These are phyloP conservation scores for Sanghuangporus sanghuang DNA, from an alignment of 1,284 basidiomycete species.

Conservation along the genomic window DNA sequence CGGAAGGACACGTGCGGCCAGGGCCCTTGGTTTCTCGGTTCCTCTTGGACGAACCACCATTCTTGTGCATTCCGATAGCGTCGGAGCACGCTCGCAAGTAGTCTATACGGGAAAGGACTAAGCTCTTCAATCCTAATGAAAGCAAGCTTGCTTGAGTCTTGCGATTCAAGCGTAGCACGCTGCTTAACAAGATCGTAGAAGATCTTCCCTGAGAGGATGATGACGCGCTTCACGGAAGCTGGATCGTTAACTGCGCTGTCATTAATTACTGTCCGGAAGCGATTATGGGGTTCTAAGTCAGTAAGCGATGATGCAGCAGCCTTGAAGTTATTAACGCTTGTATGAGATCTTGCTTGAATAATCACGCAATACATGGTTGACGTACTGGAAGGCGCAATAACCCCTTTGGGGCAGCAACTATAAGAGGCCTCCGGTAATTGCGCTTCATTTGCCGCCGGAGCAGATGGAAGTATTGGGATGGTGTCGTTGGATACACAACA, in stretches of 20 bases:
- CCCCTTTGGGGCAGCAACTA: constrained; percentile 81
- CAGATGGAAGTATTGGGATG: constrained; percentile 87
- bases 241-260: constrained; percentile 40
- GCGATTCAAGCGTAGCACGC: constrained; percentile 44
- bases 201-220: constrained; percentile 73
- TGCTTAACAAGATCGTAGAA: constrained; percentile 83
- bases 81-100: constrained; percentile 42
- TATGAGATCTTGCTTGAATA: constrained; percentile 1
- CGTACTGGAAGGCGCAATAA: constrained; percentile 73
- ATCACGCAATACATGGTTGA: constrained; percentile 17
- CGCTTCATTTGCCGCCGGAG: constrained; percentile 77
- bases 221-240: constrained; percentile 43
- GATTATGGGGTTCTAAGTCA: constrained; percentile 59
- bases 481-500: constrained; percentile 80
- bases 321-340: constrained; percentile 32
- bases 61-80: constrained; percentile 39
- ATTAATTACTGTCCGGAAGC: constrained; percentile 69
- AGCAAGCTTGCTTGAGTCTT: constrained; percentile 43
- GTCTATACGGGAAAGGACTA: constrained; percentile 75
- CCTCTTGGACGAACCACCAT: constrained; percentile 74
- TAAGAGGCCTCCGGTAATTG: constrained; percentile 80
- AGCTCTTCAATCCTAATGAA: constrained; percentile 82
- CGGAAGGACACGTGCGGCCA: constrained; percentile 63
- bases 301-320: constrained; percentile 66
- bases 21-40: constrained; percentile 82